Percentiles rank a stretch among this genome's conserved stretches.
These are phyloP conservation scores for Penicillium sp. DNA, from an alignment of 2,329 filamentous ascomycete species.

Conservation along the genomic window DNA sequence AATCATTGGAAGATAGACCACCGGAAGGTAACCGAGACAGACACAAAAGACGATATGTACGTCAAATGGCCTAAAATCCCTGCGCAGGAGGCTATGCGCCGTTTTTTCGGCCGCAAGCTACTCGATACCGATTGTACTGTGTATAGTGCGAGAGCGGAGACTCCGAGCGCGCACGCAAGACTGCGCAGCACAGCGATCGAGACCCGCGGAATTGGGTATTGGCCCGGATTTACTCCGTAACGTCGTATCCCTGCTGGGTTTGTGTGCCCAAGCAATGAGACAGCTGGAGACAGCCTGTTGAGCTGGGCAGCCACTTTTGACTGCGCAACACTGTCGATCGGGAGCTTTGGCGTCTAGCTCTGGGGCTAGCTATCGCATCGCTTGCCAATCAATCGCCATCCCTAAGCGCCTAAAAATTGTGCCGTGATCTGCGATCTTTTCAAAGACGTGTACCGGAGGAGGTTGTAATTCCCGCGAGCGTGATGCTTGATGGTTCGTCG, in stretches of 20 bases:
- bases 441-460: neutral
- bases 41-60: neutral
- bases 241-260: constrained; percentile 11
- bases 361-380: constrained; percentile 11
- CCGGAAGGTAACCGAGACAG: neutral
- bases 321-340: constrained; percentile 14
- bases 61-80: neutral
- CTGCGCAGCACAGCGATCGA: constrained; percentile 18
- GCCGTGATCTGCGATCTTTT: constrained; percentile 8
- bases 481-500: neutral
- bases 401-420: constrained; percentile 20
- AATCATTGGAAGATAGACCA: constrained; percentile 9
- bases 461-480: neutral
- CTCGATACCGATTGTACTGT: constrained; percentile 9
- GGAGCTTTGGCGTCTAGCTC: constrained; percentile 15
- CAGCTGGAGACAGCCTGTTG: neutral
- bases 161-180: constrained; percentile 10
- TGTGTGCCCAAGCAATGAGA: constrained; percentile 11
- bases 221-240: constrained; percentile 12
- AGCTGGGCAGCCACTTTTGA: constrained; percentile 4
- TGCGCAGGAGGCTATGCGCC: constrained; percentile 4
- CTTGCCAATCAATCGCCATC: constrained; percentile 21
- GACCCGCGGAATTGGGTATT: constrained; percentile 18
- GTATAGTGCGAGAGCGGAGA: constrained; percentile 14
- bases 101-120: constrained; percentile 1